Conservation (phyloP, 2,329 filamentous ascomycete genomes). For the Echinosphaeria canescens region DNA sequence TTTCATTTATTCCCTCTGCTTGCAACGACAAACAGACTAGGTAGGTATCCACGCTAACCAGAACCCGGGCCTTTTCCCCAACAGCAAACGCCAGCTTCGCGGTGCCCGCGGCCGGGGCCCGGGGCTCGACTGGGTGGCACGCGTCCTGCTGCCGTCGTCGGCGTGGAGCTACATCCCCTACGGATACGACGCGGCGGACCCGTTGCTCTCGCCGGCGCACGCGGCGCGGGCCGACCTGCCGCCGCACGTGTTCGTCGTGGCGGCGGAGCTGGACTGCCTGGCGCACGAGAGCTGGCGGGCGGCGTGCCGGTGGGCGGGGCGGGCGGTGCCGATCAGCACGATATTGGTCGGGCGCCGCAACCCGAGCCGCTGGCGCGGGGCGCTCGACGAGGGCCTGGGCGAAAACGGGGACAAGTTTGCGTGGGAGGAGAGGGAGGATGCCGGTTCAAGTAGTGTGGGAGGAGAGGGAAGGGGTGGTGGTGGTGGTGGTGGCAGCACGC, state of each 20-base stretch:
- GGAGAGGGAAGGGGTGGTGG: no score
- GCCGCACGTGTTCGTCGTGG: constrained; percentile 17
- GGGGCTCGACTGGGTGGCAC: constrained; percentile 8
- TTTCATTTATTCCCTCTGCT: no score
- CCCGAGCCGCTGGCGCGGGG: constrained; percentile 6
- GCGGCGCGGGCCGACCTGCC: constrained; percentile 13
- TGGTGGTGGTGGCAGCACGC: constrained; percentile 10
- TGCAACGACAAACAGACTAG: no score
- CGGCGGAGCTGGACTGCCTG: constrained; percentile 21
- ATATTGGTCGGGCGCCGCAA: neutral
- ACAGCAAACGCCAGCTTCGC: constrained; percentile 10
- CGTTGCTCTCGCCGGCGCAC: constrained; percentile 17
- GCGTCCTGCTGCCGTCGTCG: constrained; percentile 12
- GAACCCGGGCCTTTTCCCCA: no score
- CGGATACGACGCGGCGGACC: constrained; percentile 14
- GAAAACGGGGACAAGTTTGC: neutral
- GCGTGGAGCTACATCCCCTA: constrained; percentile 18
- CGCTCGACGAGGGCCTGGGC: constrained; percentile 9
- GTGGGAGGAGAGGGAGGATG: constrained; percentile 10
- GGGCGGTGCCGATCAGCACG: constrained; percentile 4
- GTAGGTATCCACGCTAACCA: no score
- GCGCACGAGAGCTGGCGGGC: constrained; percentile 17
- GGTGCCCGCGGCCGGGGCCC: constrained; percentile 7
- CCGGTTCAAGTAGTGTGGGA: no score
- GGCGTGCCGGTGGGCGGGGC: constrained; percentile 11